Evolutionary conservation across 192 early-diverging fungal species (phyloP).

Genomic region (Backusella mclennaniae): DNA sequence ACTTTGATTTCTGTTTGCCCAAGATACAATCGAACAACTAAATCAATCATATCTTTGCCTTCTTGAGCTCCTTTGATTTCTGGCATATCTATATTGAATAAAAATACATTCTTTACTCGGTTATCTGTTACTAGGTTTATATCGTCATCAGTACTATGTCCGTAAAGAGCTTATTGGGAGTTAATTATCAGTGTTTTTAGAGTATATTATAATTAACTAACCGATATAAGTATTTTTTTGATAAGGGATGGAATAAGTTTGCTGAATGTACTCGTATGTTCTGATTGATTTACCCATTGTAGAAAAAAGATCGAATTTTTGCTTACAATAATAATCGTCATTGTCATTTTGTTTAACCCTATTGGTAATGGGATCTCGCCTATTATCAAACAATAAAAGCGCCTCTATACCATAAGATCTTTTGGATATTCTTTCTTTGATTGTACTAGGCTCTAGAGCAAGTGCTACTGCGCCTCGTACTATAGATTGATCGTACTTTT

Average conservation of each 20-base stretch:
- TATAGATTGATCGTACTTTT: conserved; percentile 43
- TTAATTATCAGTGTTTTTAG: background rate
- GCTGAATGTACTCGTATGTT: background rate
- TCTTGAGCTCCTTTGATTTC: background rate
- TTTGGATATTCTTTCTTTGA: conserved; percentile 4
- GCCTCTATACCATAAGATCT: conserved; percentile 7
- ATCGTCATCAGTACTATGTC: background rate
- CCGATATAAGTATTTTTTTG: conserved; percentile 9
- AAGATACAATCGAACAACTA: background rate
- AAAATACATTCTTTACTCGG: background rate
- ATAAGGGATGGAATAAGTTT: background rate
- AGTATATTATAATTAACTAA: background rate
- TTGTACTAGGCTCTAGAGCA: conserved; percentile 31
- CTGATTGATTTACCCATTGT: background rate
- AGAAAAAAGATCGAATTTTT: background rate
- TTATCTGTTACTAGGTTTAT: background rate
- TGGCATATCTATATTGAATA: background rate
- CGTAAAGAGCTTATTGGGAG: background rate
- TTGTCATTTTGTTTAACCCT: background rate
- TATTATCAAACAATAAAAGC: background rate
- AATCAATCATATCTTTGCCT: background rate
- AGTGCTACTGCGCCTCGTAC: conserved; percentile 50
- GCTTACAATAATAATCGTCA: background rate
- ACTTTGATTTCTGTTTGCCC: conserved; percentile 8
- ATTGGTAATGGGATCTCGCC: background rate